Base-by-base conservation (phyloP, 768 basidiomycete species). In the Daedaleopsis nitida region DNA sequence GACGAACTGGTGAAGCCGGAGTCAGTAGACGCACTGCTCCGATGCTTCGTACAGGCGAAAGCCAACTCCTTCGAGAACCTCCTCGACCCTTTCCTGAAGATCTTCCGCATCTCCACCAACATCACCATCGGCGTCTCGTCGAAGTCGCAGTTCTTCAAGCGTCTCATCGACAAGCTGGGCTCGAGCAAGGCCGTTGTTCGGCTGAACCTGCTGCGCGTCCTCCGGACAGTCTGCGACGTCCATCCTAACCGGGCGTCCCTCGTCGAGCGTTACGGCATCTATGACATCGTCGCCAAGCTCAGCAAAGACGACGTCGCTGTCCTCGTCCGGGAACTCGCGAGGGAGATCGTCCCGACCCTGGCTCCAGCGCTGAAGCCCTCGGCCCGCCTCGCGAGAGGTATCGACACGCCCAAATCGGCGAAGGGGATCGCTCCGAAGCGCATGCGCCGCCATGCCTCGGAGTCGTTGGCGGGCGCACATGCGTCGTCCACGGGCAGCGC, bases 21-120 rank as follows among this genome's bases (percentile, higher is more conserved):
- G 13, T 78, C 90, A 1, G 74, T 92, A 17, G 87, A 91, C 0
- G 79, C 84, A 0, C 76, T 96, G 16, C 80, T 95, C 37, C 82
- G 81, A 43, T 91, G 91, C 72, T 96, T 96, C 73, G 86, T 91
- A 63, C 81, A 84, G 1, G 87, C 92, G 32, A 95, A 96, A 75
- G 88, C 92, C 49, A 91, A 92, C 70, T 89, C 88, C 1, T 95
- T 97, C 69, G 96, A 98, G 72, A 93, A 91, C 69, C 76, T 99
- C 23, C 85, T 98, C 9, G 93, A 96, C 54, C 92, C 94, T 1
- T 90, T 95, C 76, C 84, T 96, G 70, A 97, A 97, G 79, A 90
- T 98, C 49, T 86, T 88, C 55, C 90, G 95, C 12, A 74, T 93
- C 9, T 98, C 96, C 0, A 81, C 83, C 0, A 72, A 79, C 1